A percentile compares a stretch with the other conserved stretches of the same genome.
Evolutionary conservation across 257 asterid genomes (phyloP).

Genomic region (Solanum peruvianum): DNA sequence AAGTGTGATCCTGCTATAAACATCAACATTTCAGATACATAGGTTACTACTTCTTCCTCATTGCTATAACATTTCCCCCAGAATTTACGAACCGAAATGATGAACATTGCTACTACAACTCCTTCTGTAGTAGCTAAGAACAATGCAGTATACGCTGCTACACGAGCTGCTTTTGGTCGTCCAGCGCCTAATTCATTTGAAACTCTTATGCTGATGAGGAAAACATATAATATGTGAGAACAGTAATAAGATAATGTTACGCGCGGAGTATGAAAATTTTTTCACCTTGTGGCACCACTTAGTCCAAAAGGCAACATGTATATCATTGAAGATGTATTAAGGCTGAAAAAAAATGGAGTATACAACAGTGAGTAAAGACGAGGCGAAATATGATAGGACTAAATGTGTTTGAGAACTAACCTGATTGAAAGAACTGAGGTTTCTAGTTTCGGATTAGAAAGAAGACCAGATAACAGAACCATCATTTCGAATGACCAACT

Average conservation of each 20-base stretch:
- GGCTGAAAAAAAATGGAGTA: constrained; percentile 9
- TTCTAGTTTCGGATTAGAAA: constrained; percentile 60
- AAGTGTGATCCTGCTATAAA: constrained; percentile 39
- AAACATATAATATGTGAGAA: not conserved
- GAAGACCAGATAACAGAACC: constrained; percentile 70
- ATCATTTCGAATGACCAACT: constrained; percentile 66
- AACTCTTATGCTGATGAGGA: constrained; percentile 32
- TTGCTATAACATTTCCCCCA: constrained; percentile 64
- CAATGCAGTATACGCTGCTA: constrained; percentile 41
- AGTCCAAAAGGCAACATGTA: constrained; percentile 75
- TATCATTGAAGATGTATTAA: constrained; percentile 41
- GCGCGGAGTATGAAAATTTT: not conserved
- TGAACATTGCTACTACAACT: constrained; percentile 26
- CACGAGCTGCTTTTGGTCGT: constrained; percentile 39
- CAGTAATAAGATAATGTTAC: not conserved
- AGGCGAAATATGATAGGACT: not conserved
- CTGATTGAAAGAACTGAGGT: constrained; percentile 69
- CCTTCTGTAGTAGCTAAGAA: constrained; percentile 41
- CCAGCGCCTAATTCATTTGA: constrained; percentile 69
- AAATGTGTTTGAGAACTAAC: not conserved
- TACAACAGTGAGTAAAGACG: not conserved
- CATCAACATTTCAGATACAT: constrained; percentile 48
- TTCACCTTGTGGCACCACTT: constrained; percentile 56
- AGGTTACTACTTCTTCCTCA: constrained; percentile 29
- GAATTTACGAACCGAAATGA: constrained; percentile 28